phyloP scores from a whole-genome alignment of 495 filamentous ascomycete species.

The Penicillium atrosanguineum region DNA sequence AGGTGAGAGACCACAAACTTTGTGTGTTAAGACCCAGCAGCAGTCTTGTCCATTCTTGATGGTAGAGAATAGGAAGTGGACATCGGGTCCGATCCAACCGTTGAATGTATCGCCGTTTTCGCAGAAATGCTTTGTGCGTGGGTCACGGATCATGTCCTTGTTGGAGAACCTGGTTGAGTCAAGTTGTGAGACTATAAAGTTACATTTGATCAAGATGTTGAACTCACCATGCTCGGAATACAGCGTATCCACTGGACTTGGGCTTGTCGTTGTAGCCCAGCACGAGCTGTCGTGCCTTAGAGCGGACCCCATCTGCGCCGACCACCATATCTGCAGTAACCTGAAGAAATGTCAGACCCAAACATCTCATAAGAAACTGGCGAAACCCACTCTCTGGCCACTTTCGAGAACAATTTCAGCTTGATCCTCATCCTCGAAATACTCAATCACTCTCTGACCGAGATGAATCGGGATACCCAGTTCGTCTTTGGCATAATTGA shows the following conservation, averaged over 20 bases:
- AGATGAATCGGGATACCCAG: constrained; percentile 56
- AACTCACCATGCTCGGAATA: constrained; percentile 52
- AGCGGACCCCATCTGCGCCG: constrained; percentile 59
- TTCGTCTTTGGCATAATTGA: constrained; percentile 52
- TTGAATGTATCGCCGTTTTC: constrained; percentile 63
- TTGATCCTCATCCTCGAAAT: constrained; percentile 53
- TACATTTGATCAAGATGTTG: neutral
- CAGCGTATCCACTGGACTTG: constrained; percentile 57
- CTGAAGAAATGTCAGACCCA: constrained; percentile 8
- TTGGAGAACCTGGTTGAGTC: constrained; percentile 52
- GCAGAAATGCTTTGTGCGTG: constrained; percentile 56
- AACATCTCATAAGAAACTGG: neutral
- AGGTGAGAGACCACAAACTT: constrained; percentile 11
- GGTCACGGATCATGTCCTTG: constrained; percentile 59
- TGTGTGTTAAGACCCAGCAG: constrained; percentile 70
- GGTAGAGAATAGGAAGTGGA: constrained; percentile 21
- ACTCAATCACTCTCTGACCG: constrained; percentile 48
- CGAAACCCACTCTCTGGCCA: constrained; percentile 39
- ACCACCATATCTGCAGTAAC: constrained; percentile 36
- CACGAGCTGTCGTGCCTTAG: constrained; percentile 56
- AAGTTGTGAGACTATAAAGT: neutral
- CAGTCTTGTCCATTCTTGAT: constrained; percentile 55
- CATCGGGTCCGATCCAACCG: constrained; percentile 34
- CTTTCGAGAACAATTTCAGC: constrained; percentile 54
- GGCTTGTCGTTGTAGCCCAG: constrained; percentile 59